phyloP scores from a whole-genome alignment of 176 grass and related monocot genomes.

The Rhipidocladum racemiflorum region DNA sequence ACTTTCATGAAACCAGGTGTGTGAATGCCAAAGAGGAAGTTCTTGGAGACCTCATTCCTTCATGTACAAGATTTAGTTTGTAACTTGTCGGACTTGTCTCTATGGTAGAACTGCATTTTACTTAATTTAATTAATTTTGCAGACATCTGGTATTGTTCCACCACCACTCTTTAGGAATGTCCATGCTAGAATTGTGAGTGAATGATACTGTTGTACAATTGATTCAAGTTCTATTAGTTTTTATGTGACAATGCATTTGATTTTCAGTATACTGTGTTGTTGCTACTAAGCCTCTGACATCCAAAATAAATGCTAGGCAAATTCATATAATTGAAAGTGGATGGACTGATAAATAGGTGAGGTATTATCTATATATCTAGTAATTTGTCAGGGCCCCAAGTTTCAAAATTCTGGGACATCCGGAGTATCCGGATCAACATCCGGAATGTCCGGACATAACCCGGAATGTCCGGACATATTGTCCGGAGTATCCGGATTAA shows the following conservation, averaged over 20 bases:
- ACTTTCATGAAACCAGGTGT: slow-evolving; percentile 48
- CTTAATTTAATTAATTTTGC: slow-evolving; percentile 31
- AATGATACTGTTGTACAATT: not conserved
- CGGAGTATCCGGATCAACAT: too few relatives aligned
- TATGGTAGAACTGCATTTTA: slow-evolving; percentile 13
- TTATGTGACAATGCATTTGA: not conserved
- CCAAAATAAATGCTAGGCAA: too few relatives aligned
- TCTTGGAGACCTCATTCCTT: slow-evolving; percentile 6
- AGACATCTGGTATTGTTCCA: slow-evolving; percentile 66
- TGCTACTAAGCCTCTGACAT: slow-evolving; percentile 67
- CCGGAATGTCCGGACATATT: too few relatives aligned
- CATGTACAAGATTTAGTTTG: slow-evolving; percentile 2
- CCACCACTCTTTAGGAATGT: slow-evolving; percentile 73
- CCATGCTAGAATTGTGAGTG: slow-evolving; percentile 29
- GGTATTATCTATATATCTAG: too few relatives aligned
- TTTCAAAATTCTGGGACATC: too few relatives aligned
- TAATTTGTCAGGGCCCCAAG: too few relatives aligned
- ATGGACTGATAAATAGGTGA: too few relatives aligned
- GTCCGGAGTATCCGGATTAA: too few relatives aligned
- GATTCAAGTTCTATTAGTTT: not conserved
- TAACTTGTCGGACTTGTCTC: not conserved
- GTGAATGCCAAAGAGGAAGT: slow-evolving; percentile 61
- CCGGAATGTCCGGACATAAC: too few relatives aligned
- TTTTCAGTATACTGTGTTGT: slow-evolving; percentile 83
- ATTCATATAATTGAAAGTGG: too few relatives aligned